phyloP scores from a whole-genome alignment of 371 early-diverging fungal species.

The Neoconidiobolus thromboides region DNA sequence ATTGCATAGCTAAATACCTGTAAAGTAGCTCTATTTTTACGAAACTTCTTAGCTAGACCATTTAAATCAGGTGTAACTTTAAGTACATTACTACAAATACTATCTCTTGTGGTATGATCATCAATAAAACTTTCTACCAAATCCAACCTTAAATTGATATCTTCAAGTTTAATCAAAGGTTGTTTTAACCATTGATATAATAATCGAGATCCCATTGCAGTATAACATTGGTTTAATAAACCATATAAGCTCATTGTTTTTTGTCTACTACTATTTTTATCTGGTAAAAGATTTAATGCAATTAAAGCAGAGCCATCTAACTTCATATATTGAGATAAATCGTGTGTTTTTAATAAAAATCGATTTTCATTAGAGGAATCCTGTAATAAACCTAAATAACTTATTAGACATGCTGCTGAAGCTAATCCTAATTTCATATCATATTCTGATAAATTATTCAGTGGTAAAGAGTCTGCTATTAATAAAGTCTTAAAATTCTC shows the following conservation, averaged over 20 bases:
- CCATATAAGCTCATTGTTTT: constrained; percentile 68
- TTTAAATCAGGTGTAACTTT: constrained; percentile 66
- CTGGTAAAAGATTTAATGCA: constrained; percentile 74
- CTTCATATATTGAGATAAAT: constrained; percentile 77
- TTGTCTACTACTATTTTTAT: constrained; percentile 11
- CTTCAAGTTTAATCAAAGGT: constrained; percentile 54
- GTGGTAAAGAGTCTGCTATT: constrained; percentile 62
- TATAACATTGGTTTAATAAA: constrained; percentile 67
- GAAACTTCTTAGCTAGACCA: constrained; percentile 64
- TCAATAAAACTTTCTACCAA: constrained; percentile 56
- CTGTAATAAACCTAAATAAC: constrained; percentile 25
- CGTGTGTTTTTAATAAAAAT: constrained; percentile 37
- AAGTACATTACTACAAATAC: constrained; percentile 26
- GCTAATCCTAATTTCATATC: too few species aligned
- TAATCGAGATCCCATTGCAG: constrained; percentile 74
- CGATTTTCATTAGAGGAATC: constrained; percentile 54
- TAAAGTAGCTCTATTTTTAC: constrained; percentile 55
- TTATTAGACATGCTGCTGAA: too few species aligned
- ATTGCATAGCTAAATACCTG: constrained; percentile 13
- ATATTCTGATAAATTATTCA: constrained; percentile 32
- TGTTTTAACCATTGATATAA: constrained; percentile 88
- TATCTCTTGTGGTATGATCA: constrained; percentile 46
- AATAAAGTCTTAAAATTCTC: constrained; percentile 11
- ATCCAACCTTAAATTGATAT: constrained; percentile 46
- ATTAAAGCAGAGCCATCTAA: constrained; percentile 78